Percentiles rank a stretch among this genome's conserved stretches.
Evolutionary conservation across 768 basidiomycete genomes (phyloP).

Genomic region (Lactarius vividus): DNA sequence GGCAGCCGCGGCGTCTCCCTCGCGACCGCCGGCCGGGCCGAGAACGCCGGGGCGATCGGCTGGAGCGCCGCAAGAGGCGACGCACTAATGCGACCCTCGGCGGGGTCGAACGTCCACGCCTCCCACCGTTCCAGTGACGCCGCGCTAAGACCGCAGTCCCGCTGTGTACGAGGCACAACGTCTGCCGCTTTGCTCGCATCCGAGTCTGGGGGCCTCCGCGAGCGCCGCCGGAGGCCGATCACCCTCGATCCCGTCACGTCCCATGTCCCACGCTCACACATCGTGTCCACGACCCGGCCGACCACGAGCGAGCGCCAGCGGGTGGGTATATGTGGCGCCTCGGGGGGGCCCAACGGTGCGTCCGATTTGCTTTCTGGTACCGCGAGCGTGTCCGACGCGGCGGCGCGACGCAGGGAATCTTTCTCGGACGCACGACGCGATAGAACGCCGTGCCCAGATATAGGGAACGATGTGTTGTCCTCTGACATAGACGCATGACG

Average conservation of each 20-base stretch:
- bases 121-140: constrained; percentile 81
- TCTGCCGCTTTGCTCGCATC: not conserved
- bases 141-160: constrained; percentile 49
- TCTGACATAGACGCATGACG: constrained; percentile 48
- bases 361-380: constrained; percentile 43
- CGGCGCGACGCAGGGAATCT: constrained; percentile 49
- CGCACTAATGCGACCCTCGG: constrained; percentile 45
- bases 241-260: constrained; percentile 52
- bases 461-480: constrained; percentile 62
- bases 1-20: constrained; percentile 25
- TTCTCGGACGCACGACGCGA: constrained; percentile 73
- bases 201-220: constrained; percentile 38
- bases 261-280: constrained; percentile 79
- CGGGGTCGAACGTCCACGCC: constrained; percentile 72
- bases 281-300: constrained; percentile 51
- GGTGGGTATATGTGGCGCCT: constrained; percentile 31
- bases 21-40: not conserved
- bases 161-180: constrained; percentile 27
- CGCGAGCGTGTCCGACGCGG: constrained; percentile 41
- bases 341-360: constrained; percentile 26
- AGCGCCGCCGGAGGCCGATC: constrained; percentile 68
- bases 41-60: constrained; percentile 9
- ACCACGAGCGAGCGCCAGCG: constrained; percentile 62
- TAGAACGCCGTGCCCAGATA: constrained; percentile 78
- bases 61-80: constrained; percentile 51